phyloP scores from a whole-genome alignment of 768 basidiomycete species.

The Gloeopeniophorella convolvens region DNA sequence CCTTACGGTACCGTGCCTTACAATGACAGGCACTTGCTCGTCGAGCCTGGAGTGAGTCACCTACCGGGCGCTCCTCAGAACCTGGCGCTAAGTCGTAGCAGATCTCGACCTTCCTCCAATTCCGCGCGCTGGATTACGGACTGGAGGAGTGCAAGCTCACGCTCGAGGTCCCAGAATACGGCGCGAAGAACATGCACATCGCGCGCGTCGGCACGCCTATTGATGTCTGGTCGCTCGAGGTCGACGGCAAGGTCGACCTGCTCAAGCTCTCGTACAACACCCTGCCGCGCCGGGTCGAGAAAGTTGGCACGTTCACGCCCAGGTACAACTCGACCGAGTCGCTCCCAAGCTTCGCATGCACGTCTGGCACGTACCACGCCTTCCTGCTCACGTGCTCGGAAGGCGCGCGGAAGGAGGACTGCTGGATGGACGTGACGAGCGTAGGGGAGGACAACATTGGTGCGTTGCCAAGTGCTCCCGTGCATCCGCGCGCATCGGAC shows the following conservation, averaged over 20 bases:
- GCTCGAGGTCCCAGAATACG: neutral
- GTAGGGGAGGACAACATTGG: neutral
- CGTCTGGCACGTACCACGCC: neutral
- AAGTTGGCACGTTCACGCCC: neutral
- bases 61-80: too few relatives aligned
- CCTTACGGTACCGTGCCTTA: conserved; percentile 3
- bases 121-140: conserved; percentile 1
- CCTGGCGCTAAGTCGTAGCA: neutral
- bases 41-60: neutral
- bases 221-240: neutral
- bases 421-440: neutral
- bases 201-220: neutral
- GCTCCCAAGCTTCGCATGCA: neutral
- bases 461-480: too few relatives aligned
- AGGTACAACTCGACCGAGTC: neutral
- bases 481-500: too few relatives aligned
- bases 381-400: neutral
- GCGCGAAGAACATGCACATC: neutral
- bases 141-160: conserved; percentile 3
- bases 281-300: neutral
- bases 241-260: neutral
- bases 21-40: conserved; percentile 4
- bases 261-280: neutral
- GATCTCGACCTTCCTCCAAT: conserved; percentile 10
- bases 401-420: conserved; percentile 1